phyloP scores from a whole-genome alignment of 768 basidiomycete genomes.

The Tephrocybe sp. region DNA sequence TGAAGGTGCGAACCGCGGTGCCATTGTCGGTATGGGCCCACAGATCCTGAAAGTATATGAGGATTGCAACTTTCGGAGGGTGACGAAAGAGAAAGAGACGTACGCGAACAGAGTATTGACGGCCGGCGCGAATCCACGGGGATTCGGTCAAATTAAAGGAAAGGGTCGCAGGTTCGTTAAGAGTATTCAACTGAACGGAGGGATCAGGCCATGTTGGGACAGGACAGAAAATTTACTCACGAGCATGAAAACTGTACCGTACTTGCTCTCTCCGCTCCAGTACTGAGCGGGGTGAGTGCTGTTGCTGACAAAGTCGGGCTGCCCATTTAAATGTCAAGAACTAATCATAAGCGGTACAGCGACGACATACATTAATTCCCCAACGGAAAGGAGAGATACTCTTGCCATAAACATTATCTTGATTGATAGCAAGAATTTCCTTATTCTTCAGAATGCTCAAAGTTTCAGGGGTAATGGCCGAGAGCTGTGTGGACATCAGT shows the following conservation, averaged over 20 bases:
- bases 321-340: background rate
- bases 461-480: conserved; percentile 45
- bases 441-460: conserved; percentile 58
- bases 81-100: background rate
- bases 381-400: conserved; percentile 66
- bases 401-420: conserved; percentile 58
- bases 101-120: conserved; percentile 51
- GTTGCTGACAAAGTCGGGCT: conserved; percentile 38
- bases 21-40: conserved; percentile 76
- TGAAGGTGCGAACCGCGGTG: conserved; percentile 59
- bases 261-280: conserved; percentile 59
- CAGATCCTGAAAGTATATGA: conserved; percentile 41
- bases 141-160: conserved; percentile 62
- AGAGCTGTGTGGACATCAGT: conserved; percentile 26
- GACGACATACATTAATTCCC: conserved; percentile 55
- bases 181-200: conserved; percentile 49
- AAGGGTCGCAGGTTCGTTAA: conserved; percentile 49
- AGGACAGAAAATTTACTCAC: background rate
- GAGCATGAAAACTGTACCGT: conserved; percentile 64
- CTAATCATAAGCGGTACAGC: background rate
- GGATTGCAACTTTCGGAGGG: background rate
- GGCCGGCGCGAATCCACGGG: conserved; percentile 60
- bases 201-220: background rate
- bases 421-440: conserved; percentile 67
- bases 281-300: conserved; percentile 55